phyloP scores from a whole-genome alignment of 1,284 basidiomycete species.

The Coniferiporia sulphurascens region DNA sequence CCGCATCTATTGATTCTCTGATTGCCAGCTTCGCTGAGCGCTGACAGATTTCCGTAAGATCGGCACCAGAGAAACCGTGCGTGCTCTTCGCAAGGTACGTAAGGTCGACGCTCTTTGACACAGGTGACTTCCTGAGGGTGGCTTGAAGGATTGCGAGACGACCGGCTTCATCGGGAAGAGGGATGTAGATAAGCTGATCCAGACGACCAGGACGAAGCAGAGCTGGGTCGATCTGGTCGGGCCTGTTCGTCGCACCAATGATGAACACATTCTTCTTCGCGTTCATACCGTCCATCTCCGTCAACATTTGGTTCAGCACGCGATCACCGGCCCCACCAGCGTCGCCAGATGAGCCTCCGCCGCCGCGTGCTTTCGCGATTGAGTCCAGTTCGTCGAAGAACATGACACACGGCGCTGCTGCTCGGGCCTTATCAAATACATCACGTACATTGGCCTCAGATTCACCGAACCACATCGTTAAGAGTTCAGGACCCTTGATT shows the following conservation, averaged over 20 bases:
- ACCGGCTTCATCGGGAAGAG: constrained; percentile 89
- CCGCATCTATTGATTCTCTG: constrained; percentile 90
- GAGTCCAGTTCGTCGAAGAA: constrained; percentile 99
- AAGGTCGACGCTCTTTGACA: constrained; percentile 85
- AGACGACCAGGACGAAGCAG: constrained; percentile 98
- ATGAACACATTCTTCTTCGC: constrained; percentile 99
- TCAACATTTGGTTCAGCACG: constrained; percentile 95
- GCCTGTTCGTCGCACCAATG: constrained; percentile 97
- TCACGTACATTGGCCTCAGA: constrained; percentile 99
- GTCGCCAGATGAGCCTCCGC: constrained; percentile 72
- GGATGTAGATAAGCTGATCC: constrained; percentile 92
- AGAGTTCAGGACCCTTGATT: constrained; percentile 84
- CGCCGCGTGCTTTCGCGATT: constrained; percentile 94
- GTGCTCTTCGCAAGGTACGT: constrained; percentile 88
- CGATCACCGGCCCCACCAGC: constrained; percentile 95
- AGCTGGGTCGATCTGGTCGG: constrained; percentile 98
- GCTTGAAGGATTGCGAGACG: constrained; percentile 92
- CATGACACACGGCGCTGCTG: constrained; percentile 98
- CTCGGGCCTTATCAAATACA: constrained; percentile 99
- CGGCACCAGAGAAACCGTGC: constrained; percentile 98
- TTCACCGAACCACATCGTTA: constrained; percentile 99
- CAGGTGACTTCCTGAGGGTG: constrained; percentile 88
- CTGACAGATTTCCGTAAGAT: constrained; percentile 98
- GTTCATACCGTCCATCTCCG: constrained; percentile 99
- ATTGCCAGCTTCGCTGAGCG: constrained; percentile 96